A percentile compares a stretch with the other conserved stretches of the same genome.
phyloP scores from a whole-genome alignment of 345 rosid genomes.

The Diplotaxis tenuifolia region DNA sequence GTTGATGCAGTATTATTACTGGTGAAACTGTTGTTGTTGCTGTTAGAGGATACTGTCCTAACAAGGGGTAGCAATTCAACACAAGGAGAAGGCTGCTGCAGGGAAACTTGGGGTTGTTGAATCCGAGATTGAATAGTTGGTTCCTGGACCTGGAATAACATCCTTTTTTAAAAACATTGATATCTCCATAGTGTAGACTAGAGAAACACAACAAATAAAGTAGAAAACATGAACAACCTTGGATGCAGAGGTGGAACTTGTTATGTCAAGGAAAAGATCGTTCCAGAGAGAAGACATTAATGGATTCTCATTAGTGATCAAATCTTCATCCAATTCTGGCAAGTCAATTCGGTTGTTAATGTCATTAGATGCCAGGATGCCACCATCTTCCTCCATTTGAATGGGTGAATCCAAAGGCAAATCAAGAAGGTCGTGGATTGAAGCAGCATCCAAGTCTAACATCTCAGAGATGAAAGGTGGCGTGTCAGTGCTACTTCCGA shows the following conservation, averaged over 20 bases:
- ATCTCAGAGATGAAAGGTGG: constrained; percentile 47
- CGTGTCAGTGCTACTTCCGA: constrained; percentile 51
- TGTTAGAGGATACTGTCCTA: constrained; percentile 48
- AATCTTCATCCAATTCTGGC: constrained; percentile 79
- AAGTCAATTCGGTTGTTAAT: constrained; percentile 50
- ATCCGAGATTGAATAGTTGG: constrained; percentile 39
- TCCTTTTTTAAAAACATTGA: background rate
- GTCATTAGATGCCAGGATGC: constrained; percentile 42
- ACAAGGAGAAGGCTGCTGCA: constrained; percentile 53
- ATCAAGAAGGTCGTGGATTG: constrained; percentile 49
- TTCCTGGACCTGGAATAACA: constrained; percentile 46
- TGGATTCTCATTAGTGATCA: constrained; percentile 61
- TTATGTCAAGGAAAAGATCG: constrained; percentile 63
- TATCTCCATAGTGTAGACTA: background rate
- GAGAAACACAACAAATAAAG: background rate
- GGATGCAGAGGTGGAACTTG: constrained; percentile 49
- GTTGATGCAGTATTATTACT: constrained; percentile 41
- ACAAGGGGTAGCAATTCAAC: too few relatives aligned
- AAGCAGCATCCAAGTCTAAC: constrained; percentile 51
- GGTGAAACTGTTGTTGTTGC: constrained; percentile 16
- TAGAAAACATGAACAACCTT: constrained; percentile 66
- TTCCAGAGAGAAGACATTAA: constrained; percentile 52
- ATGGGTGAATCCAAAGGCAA: constrained; percentile 45
- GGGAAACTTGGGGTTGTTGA: constrained; percentile 46
- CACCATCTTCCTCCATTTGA: constrained; percentile 57